Evolutionary conservation across 768 basidiomycete genomes (phyloP).

Genomic region (Neoboletus subvelutipes): DNA sequence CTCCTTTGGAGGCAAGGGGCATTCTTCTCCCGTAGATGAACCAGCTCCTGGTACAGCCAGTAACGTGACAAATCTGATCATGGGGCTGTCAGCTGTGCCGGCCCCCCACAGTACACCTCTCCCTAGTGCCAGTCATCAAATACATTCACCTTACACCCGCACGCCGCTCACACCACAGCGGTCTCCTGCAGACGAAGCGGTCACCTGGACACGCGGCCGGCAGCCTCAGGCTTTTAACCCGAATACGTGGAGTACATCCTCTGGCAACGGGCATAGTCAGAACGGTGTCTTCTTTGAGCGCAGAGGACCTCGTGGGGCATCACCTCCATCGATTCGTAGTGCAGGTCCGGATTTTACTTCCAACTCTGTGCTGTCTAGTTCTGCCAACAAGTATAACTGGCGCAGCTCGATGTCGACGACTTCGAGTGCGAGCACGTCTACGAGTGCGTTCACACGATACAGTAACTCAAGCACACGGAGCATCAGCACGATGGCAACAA

Average conservation of each 20-base stretch:
- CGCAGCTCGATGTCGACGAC: conserved; percentile 73
- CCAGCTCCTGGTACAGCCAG: conserved; percentile 61
- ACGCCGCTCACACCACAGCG: conserved; percentile 34
- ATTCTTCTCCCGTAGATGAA: conserved; percentile 38
- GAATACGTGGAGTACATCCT: conserved; percentile 23
- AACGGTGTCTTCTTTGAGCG: conserved; percentile 28
- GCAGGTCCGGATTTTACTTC: conserved; percentile 51
- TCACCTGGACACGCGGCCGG: conserved; percentile 52
- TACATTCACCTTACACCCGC: conserved; percentile 28
- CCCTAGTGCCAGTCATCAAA: conserved; percentile 9
- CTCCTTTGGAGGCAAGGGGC: conserved; percentile 63
- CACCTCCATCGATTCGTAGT: conserved; percentile 61
- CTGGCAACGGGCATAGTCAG: conserved; percentile 8
- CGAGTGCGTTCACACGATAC: conserved; percentile 75
- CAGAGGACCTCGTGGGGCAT: conserved; percentile 45
- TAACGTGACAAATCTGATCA: conserved; percentile 74
- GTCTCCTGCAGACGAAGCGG: conserved; percentile 40
- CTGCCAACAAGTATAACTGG: conserved; percentile 54
- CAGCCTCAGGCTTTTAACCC: conserved; percentile 29
- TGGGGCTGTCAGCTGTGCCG: conserved; percentile 43
- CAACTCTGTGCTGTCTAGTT: conserved; percentile 57
- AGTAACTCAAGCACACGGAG: conserved; percentile 69
- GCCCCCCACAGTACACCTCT: conserved; percentile 2
- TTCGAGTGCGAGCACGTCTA: conserved; percentile 65
- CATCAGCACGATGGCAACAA: conserved; percentile 78